These are phyloP conservation scores for Mycosarcoma mackinlayi DNA, from an alignment of 1,284 basidiomycete species.

Conservation along the genomic window DNA sequence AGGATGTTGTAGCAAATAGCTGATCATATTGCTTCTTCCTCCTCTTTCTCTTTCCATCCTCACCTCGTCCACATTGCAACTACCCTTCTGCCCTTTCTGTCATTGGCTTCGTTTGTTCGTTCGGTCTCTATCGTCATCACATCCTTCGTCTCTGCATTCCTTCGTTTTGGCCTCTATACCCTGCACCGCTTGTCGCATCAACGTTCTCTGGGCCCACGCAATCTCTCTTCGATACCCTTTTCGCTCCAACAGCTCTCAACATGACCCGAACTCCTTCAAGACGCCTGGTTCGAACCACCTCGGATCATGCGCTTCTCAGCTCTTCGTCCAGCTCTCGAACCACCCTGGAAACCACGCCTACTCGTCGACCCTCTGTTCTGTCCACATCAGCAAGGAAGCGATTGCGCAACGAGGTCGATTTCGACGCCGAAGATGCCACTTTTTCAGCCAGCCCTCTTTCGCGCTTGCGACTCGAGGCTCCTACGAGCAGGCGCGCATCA, in stretches of 20 bases:
- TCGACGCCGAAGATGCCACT: slow-evolving; percentile 15
- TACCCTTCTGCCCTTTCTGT: neutral
- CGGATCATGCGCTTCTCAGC: slow-evolving; percentile 21
- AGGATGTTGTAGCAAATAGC: slow-evolving; percentile 7
- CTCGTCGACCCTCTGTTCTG: slow-evolving; percentile 19
- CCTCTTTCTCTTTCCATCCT: slow-evolving; percentile 1
- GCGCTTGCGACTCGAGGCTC: slow-evolving; percentile 24
- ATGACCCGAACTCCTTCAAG: slow-evolving; percentile 34
- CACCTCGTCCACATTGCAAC: neutral
- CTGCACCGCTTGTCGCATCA: slow-evolving; percentile 1
- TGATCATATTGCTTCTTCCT: slow-evolving; percentile 14
- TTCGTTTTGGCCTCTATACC: neutral
- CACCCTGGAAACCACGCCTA: slow-evolving; percentile 18
- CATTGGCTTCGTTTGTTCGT: neutral
- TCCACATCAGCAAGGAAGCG: slow-evolving; percentile 33
- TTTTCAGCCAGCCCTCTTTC: slow-evolving; percentile 33
- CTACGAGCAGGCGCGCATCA: slow-evolving; percentile 9
- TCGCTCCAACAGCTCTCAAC: slow-evolving; percentile 25
- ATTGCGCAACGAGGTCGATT: slow-evolving; percentile 30
- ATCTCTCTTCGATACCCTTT: neutral
- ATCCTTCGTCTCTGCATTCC: neutral
- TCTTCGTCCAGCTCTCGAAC: slow-evolving; percentile 20
- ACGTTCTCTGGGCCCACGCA: too few species aligned
- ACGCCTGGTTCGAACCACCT: slow-evolving; percentile 23
- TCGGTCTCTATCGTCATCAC: neutral